Evolutionary conservation across 345 rosid genomes (phyloP).

Genomic region (Turritis glabra): DNA sequence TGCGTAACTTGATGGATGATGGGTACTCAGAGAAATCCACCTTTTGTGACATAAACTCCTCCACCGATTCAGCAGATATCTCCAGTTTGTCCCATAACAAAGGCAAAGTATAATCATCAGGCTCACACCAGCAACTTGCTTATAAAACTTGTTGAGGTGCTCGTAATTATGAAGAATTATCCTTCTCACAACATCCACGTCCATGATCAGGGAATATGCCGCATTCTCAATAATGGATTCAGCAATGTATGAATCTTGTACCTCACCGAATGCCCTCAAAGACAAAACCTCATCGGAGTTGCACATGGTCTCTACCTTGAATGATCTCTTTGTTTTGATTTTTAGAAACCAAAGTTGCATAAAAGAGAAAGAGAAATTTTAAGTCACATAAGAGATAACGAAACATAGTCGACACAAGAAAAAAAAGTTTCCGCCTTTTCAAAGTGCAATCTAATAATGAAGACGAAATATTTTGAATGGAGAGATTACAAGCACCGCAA

Average conservation of each 20-base stretch:
- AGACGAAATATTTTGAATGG: not conserved
- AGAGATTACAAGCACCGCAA: not conserved
- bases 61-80: constrained; percentile 44
- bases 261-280: constrained; percentile 87
- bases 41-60: constrained; percentile 58
- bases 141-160: constrained; percentile 58
- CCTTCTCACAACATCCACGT: constrained; percentile 62
- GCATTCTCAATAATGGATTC: constrained; percentile 80
- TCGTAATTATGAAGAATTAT: constrained; percentile 63
- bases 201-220: constrained; percentile 67
- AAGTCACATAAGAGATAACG: not conserved
- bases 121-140: constrained; percentile 49
- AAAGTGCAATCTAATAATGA: too few relatives aligned
- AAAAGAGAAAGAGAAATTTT: too few relatives aligned
- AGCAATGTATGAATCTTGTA: constrained; percentile 79
- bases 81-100: constrained; percentile 74
- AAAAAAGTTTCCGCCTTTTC: too few relatives aligned
- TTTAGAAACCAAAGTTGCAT: constrained; percentile 72
- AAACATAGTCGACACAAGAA: too few relatives aligned
- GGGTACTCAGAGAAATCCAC: too few relatives aligned
- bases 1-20: too few relatives aligned
- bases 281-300: too few relatives aligned
- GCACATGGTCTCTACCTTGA: constrained; percentile 62
- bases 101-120: constrained; percentile 71
- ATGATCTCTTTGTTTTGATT: constrained; percentile 69